Evolutionary conservation across 257 asterid species (phyloP).

Genomic region (Cruciata laevipes): DNA sequence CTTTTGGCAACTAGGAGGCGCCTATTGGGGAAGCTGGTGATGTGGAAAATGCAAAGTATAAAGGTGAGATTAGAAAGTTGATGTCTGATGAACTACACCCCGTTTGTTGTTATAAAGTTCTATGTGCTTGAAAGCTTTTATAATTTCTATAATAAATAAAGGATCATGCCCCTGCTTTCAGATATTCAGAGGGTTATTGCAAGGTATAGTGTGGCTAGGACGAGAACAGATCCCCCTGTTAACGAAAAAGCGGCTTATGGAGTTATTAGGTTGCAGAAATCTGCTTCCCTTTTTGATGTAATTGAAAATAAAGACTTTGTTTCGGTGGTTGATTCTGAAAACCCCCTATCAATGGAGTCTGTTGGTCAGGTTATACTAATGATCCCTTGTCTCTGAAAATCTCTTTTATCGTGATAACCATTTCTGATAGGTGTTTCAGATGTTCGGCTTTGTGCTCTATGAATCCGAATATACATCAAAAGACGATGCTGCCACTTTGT

Average conservation of each 20-base stretch:
- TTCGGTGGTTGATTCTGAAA: slow-evolving; percentile 47
- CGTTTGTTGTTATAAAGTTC: not conserved
- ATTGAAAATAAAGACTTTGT: slow-evolving; percentile 27
- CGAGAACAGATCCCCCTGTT: slow-evolving; percentile 49
- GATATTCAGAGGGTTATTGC: slow-evolving; percentile 75
- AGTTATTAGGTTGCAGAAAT: slow-evolving; percentile 42
- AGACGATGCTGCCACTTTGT: slow-evolving; percentile 42
- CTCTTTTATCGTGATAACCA: slow-evolving; percentile 5
- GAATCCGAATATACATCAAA: slow-evolving; percentile 57
- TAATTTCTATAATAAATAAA: slow-evolving; percentile 4
- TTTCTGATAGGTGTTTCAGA: slow-evolving; percentile 41
- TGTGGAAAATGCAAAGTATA: slow-evolving; percentile 67
- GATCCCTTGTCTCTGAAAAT: not conserved
- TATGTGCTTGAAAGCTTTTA: not conserved
- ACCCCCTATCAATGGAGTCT: slow-evolving; percentile 78
- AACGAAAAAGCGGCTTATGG: slow-evolving; percentile 69
- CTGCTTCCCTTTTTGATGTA: slow-evolving; percentile 47
- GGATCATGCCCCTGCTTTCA: slow-evolving; percentile 36
- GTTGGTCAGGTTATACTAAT: slow-evolving; percentile 55
- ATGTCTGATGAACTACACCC: not conserved
- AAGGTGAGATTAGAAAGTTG: slow-evolving; percentile 37
- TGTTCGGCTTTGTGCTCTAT: slow-evolving; percentile 78
- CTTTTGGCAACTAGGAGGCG: slow-evolving; percentile 58
- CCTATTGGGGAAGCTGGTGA: slow-evolving; percentile 97
- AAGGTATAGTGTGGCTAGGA: slow-evolving; percentile 46